Conservation (phyloP, 1,139 yeast species). For the Kodamaea suecica region DNA sequence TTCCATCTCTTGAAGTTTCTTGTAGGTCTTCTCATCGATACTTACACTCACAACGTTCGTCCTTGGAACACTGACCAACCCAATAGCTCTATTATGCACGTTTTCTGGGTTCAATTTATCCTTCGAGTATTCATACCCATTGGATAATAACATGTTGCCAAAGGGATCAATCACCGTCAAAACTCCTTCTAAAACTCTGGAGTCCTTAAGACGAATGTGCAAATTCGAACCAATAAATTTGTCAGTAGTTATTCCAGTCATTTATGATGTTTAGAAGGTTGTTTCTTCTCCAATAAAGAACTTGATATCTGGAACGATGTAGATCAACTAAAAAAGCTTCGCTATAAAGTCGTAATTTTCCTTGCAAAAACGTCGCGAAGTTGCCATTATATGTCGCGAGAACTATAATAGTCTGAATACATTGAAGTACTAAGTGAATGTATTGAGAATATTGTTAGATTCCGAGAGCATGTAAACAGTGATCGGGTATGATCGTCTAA, state of each 20-base stretch:
- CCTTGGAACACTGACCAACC: slow-evolving; percentile 46
- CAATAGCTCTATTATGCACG: slow-evolving; percentile 36
- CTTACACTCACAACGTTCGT: slow-evolving; percentile 26
- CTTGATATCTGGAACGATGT: no score
- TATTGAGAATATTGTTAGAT: no score
- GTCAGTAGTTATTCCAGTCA: slow-evolving; percentile 17
- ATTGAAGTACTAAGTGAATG: no score
- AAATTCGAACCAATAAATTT: slow-evolving; percentile 35
- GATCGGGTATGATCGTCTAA: no score
- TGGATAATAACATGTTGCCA: slow-evolving; percentile 40
- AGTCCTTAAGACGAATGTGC: slow-evolving; percentile 29
- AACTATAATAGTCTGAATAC: no score
- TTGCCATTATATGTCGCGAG: no score
- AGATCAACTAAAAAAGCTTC: no score
- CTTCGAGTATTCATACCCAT: slow-evolving; percentile 33
- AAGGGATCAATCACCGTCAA: slow-evolving; percentile 46
- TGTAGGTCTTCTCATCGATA: slow-evolving; percentile 15
- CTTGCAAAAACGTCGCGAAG: no score
- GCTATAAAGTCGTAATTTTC: no score
- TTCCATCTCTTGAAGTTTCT: not conserved
- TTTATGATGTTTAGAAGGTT: not conserved
- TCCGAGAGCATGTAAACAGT: no score
- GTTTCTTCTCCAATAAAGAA: no score
- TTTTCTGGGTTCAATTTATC: slow-evolving; percentile 24
- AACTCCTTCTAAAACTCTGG: slow-evolving; percentile 36